Base-by-base conservation (phyloP, 2,329 filamentous ascomycete species). In the Diaporthe eres region DNA sequence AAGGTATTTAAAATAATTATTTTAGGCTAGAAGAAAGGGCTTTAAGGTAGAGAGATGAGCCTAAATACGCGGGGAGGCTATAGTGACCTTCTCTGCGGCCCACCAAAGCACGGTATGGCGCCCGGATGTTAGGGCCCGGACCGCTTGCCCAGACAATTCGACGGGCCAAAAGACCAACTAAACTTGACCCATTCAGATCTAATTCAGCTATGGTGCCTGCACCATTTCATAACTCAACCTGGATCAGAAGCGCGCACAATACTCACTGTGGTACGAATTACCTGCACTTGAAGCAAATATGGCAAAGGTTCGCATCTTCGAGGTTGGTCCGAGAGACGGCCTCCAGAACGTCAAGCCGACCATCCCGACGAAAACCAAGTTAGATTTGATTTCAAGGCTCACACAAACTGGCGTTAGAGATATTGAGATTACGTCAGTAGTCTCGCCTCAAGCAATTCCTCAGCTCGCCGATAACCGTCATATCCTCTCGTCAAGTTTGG, bases 301-400 rank as follows among this genome's bases (percentile, higher is more conserved):
- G 42, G 42, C 61, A 10, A 22, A 31, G 15, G 81, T 85, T 17
- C 79, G 78, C 28, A 90, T 94, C 61, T 90, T 94, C 71, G 92
- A 94, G 82, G 92, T 94, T 74, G 92, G 91, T 2, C 92, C 92
- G 34, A 85, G 92, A 75, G 92, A 94, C 83, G 93, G 93, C 19
- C 82, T 94, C 28, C 93, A 94, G 82, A 94, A 94, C 78, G 91
- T 94, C 83, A 90, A 89, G 80, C 86, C 87, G 57, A 86, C 85
- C 12, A 89, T 94, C 75, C 86, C 92, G 0, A 85, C 91, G 1
- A 83, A 86, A 2, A 91, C 88, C 9, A 94, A 94, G 80, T 86
- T 93, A 76, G 90, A 93, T 78, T 83, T 94, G 15, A 89, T 94
- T 13, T 85, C 88, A 61, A 85, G 87, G 70, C 85, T 94, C 53